Evolutionary conservation across 2,329 filamentous ascomycete species (phyloP), one percentile per base, ranked within the genome.

Genomic region (Incumbomyces lentus): DNA sequence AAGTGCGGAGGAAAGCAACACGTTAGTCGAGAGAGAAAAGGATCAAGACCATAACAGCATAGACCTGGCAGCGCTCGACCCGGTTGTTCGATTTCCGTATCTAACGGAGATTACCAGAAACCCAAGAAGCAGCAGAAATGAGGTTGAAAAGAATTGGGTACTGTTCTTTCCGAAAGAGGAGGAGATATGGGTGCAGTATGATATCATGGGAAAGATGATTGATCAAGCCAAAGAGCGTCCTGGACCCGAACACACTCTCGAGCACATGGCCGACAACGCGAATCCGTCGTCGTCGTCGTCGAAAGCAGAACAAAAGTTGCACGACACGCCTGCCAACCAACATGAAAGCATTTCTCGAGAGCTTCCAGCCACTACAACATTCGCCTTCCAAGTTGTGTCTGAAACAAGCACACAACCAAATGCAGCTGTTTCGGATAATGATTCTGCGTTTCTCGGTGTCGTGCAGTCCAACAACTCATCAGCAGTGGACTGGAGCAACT

Each of bases 141-240:
- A 57, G 14, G 62, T 67, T 35, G 64, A 67, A 51, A 67, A 67
- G 57, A 67, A 67, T 31, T 67, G 64, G 64, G 54, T 67, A 17
- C 55, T 65, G 34, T 66, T 64, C 54, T 67, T 63, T 32, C 57
- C 60, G 3, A 55, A 54, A 5, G 49, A 52, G 3, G 56, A 59
- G 13, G 60, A 59, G 19, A 56, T 62, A 2, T 67, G 64, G 49
- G 50, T 67, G 12, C 63, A 65, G 39, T 67, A 66, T 49, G 63
- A 67, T 45, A 37, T 66, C 47, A 29, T 55, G 22, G 44, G 51
- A 14, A 30, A 40, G 14, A 40, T 18, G 7, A 26, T 17, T 8
- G 22, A 26, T 8, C 22, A 26, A 8, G 5, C 22, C 22, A 8
- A 26, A 26, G 22, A 26, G 8, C 22, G 8, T 26, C 22, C 22